Percentiles rank a stretch among this genome's conserved stretches.
These are phyloP conservation scores for Boletus huronensis DNA, from an alignment of 768 basidiomycete genomes.

Conservation along the genomic window DNA sequence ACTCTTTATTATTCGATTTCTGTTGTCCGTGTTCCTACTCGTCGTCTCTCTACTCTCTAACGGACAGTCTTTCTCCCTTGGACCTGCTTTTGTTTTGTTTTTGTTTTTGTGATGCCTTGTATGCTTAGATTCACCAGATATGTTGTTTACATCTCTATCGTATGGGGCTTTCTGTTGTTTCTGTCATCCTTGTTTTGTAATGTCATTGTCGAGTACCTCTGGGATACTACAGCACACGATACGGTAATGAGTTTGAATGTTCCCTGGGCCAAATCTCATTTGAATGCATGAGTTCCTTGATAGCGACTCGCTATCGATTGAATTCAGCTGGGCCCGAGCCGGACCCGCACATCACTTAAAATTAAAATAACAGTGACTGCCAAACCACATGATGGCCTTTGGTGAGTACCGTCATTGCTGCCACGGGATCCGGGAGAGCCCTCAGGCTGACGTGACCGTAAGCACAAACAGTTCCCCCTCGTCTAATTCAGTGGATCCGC, in stretches of 20 bases:
- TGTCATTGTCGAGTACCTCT: background rate
- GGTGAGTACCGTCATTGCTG: no score
- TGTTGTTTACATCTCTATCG: background rate
- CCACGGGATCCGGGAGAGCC: no score
- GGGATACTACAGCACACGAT: background rate
- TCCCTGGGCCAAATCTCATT: background rate
- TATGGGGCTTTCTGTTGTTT: background rate
- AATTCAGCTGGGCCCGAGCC: no score
- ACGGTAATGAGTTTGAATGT: background rate
- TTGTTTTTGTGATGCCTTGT: background rate
- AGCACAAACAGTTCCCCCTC: no score
- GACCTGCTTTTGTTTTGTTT: background rate
- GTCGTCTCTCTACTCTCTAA: background rate
- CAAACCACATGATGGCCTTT: no score
- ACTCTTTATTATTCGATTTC: background rate
- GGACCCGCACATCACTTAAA: no score
- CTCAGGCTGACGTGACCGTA: no score
- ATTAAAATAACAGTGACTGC: no score
- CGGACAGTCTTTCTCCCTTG: background rate
- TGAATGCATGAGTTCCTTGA: no score
- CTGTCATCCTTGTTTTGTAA: background rate
- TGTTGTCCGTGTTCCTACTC: background rate
- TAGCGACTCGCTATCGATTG: no score
- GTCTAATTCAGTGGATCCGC: no score
- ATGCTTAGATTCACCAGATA: background rate